Conservation (phyloP, 805 yeast species). For the Metschnikowia amazonensis region DNA sequence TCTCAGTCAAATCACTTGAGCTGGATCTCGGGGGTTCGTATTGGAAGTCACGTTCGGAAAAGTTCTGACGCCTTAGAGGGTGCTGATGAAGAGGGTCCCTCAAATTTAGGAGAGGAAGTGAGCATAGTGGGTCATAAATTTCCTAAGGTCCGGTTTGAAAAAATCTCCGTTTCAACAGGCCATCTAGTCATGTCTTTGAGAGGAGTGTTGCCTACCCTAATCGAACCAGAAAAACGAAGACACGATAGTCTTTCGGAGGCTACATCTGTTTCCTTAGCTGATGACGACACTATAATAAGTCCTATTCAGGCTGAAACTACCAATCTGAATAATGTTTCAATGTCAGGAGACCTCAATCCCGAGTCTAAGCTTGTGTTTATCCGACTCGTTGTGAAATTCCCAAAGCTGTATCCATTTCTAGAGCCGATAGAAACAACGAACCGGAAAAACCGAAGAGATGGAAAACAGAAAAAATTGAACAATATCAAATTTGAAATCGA, state of each 20-base stretch:
- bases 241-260: constrained; percentile 1
- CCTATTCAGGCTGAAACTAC: constrained; percentile 6
- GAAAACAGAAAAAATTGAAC: constrained; percentile 18
- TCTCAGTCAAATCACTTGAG: constrained; percentile 64
- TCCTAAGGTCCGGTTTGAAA: constrained; percentile 82
- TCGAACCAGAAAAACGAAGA: constrained; percentile 2
- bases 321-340: neutral
- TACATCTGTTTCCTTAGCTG: neutral
- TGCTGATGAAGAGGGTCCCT: constrained; percentile 35
- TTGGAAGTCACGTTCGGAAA: constrained; percentile 49
- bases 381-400: constrained; percentile 67
- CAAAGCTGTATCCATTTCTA: constrained; percentile 64
- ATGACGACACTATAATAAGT: neutral
- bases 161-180: constrained; percentile 85
- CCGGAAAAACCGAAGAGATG: constrained; percentile 1
- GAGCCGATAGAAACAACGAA: constrained; percentile 35
- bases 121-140: constrained; percentile 83
- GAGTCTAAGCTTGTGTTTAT: constrained; percentile 50
- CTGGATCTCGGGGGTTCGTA: constrained; percentile 91
- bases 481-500: constrained; percentile 57
- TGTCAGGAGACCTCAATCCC: constrained; percentile 3
- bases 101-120: constrained; percentile 88
- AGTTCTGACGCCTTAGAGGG: constrained; percentile 5
- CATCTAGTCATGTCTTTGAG: constrained; percentile 68
- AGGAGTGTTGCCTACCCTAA: constrained; percentile 44